Evolutionary conservation across 2,329 filamentous ascomycete genomes (phyloP).

Genomic region (Talaromyces sp.): DNA sequence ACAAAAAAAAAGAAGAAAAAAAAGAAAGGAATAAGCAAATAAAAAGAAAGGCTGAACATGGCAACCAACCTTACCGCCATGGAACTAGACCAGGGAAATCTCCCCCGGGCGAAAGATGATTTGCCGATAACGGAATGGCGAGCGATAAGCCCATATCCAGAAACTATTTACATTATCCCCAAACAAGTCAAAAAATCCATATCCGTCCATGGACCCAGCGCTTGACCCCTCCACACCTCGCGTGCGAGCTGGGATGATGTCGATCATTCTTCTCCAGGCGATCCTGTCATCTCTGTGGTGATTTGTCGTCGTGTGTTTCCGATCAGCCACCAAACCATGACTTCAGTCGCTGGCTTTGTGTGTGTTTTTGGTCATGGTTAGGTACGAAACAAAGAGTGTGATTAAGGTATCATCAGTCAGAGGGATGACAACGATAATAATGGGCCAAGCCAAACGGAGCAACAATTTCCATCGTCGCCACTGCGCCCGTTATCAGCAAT

Average conservation of each 20-base stretch:
- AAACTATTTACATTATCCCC: slow-evolving; percentile 17
- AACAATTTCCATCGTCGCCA: slow-evolving; percentile 38
- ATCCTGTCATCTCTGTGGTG: not conserved
- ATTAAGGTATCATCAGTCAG: not conserved
- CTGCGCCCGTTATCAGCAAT: not conserved
- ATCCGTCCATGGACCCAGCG: slow-evolving; percentile 3
- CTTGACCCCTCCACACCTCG: slow-evolving; percentile 17
- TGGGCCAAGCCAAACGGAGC: slow-evolving; percentile 37
- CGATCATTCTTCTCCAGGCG: slow-evolving; percentile 3
- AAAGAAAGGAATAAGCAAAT: not conserved
- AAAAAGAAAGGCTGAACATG: not conserved
- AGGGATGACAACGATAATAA: not conserved
- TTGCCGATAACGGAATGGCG: not conserved
- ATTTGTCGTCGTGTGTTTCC: not conserved
- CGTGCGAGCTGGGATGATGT: slow-evolving; percentile 10
- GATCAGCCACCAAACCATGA: not conserved
- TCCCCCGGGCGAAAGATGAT: not conserved
- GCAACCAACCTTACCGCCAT: not conserved
- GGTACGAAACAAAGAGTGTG: not conserved
- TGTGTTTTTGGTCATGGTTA: not conserved
- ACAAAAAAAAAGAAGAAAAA: not conserved
- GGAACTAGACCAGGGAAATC: not conserved
- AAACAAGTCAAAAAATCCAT: slow-evolving; percentile 31
- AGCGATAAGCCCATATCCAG: not conserved
- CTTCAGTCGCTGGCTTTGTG: not conserved